phyloP scores from a whole-genome alignment of 140 eudicot genomes.

The Senecio squalidus region DNA sequence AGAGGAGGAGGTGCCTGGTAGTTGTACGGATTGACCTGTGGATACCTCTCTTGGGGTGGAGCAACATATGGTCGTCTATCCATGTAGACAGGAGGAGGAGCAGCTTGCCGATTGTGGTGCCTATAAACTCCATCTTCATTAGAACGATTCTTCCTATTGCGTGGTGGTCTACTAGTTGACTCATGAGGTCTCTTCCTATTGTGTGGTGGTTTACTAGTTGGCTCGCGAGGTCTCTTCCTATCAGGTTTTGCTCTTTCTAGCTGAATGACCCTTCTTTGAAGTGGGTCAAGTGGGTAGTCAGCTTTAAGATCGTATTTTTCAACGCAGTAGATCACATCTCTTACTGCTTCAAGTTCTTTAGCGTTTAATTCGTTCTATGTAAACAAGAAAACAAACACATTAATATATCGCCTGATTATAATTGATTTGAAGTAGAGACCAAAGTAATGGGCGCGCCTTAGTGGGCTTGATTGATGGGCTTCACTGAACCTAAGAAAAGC shows the following conservation, averaged over 20 bases:
- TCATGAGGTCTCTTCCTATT: conserved; percentile 29
- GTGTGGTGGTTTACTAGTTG: conserved; percentile 18
- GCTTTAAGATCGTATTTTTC: conserved; percentile 42
- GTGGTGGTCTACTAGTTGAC: not conserved
- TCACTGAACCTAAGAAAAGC: too few relatives aligned
- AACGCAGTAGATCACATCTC: conserved; percentile 39
- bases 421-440: too few relatives aligned
- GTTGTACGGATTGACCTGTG: conserved; percentile 26
- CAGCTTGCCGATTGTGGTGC: conserved; percentile 26
- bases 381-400: too few relatives aligned
- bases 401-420: too few relatives aligned
- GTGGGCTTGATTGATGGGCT: too few relatives aligned
- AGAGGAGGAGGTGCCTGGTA: conserved; percentile 27
- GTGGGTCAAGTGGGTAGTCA: conserved; percentile 53
- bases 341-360: conserved; percentile 45
- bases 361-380: conserved; percentile 38
- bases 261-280: conserved; percentile 40
- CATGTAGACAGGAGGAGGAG: conserved; percentile 19
- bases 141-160: conserved; percentile 34
- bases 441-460: too few relatives aligned
- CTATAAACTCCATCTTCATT: conserved; percentile 27
- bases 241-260: conserved; percentile 36
- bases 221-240: conserved; percentile 29
- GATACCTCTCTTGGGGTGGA: conserved; percentile 25
- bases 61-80: conserved; percentile 24